Evolutionary conservation across 1,139 yeast species (phyloP).

Genomic region (Hanseniaspora gamundiae): DNA sequence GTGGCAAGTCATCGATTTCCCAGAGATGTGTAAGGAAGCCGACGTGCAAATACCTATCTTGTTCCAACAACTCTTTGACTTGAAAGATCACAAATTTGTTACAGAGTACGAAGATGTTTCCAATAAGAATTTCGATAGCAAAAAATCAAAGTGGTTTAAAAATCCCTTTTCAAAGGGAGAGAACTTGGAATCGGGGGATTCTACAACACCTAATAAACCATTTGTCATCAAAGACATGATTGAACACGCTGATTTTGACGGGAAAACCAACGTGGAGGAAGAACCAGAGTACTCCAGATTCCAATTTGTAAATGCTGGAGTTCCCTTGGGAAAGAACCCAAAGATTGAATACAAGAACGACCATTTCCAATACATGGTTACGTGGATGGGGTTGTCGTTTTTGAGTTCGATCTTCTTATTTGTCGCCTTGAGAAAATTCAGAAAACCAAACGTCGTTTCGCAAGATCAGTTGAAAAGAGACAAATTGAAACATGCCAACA

Average conservation of each 20-base stretch:
- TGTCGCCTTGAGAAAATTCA: constrained; percentile 38
- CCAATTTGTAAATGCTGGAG: constrained; percentile 57
- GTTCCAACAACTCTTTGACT: constrained; percentile 61
- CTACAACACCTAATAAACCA: neutral
- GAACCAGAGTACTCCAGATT: constrained; percentile 25
- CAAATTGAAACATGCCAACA: constrained; percentile 35
- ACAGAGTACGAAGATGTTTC: constrained; percentile 1
- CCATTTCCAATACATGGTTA: constrained; percentile 81
- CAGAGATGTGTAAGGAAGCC: constrained; percentile 57
- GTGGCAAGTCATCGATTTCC: constrained; percentile 65
- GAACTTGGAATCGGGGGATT: too few species aligned
- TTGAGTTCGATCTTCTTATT: constrained; percentile 57
- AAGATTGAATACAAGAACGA: constrained; percentile 73
- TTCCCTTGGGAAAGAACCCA: constrained; percentile 78
- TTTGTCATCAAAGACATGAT: neutral
- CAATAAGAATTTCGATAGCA: neutral
- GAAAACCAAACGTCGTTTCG: constrained; percentile 31
- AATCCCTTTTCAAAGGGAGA: too few species aligned
- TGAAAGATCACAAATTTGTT: constrained; percentile 38
- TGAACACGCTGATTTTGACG: neutral
- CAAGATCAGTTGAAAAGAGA: constrained; percentile 26
- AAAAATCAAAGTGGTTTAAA: neutral
- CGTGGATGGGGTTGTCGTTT: constrained; percentile 86
- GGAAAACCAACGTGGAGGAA: constrained; percentile 27
- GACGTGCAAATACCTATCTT: constrained; percentile 63